Percentiles rank a stretch among this genome's conserved stretches.
Evolutionary conservation across 768 basidiomycete genomes (phyloP).

Genomic region (Tylopilus vinaceipallidus): DNA sequence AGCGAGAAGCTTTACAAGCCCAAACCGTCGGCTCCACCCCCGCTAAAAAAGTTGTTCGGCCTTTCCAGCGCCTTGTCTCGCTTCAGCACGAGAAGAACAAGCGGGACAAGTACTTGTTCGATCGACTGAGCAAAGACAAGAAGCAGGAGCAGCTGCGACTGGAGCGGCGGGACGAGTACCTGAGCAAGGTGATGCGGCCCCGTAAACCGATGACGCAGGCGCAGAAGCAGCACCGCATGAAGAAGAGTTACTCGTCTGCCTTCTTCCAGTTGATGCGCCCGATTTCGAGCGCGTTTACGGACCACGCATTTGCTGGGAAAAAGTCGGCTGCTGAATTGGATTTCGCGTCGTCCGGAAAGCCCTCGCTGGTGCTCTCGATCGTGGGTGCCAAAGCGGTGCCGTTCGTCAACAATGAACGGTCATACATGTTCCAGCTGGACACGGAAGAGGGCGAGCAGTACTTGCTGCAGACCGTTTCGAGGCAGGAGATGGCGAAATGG

Average conservation of each 20-base stretch:
- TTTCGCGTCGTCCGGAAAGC: conserved; percentile 70
- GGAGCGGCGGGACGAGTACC: conserved; percentile 72
- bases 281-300: conserved; percentile 80
- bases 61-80: conserved; percentile 62
- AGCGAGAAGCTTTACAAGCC: conserved; percentile 55
- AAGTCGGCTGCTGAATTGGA: conserved; percentile 73
- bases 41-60: conserved; percentile 54
- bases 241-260: conserved; percentile 82
- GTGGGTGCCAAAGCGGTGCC: conserved; percentile 68
- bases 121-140: conserved; percentile 73
- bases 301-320: conserved; percentile 49
- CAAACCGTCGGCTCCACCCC: conserved; percentile 43
- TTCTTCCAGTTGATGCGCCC: conserved; percentile 88
- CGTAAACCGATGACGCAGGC: conserved; percentile 48
- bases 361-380: conserved; percentile 70
- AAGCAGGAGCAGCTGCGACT: conserved; percentile 67
- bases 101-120: conserved; percentile 67
- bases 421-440: conserved; percentile 79
- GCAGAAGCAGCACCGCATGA: conserved; percentile 80
- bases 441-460: conserved; percentile 88
- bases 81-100: conserved; percentile 80
- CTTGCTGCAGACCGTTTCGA: conserved; percentile 68
- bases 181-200: conserved; percentile 68
- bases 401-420: conserved; percentile 77
- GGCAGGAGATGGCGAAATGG: conserved; percentile 75